Percentiles rank a stretch among this genome's conserved stretches.
Evolutionary conservation across 1,139 yeast genomes (phyloP).

Genomic region (Entelexis paramagnoliae): DNA sequence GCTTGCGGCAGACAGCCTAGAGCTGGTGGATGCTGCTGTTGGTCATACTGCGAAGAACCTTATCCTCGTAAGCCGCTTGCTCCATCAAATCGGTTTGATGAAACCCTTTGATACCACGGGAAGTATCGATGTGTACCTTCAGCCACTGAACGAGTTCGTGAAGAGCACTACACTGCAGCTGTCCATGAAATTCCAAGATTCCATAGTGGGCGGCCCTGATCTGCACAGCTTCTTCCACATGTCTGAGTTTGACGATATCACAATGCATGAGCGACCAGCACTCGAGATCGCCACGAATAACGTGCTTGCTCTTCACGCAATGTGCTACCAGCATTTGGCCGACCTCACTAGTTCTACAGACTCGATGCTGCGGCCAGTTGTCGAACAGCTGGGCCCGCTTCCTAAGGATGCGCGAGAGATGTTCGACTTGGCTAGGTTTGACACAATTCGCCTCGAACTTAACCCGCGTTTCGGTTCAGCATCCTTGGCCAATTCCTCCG

Average conservation of each 20-base stretch:
- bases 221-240: conserved; percentile 53
- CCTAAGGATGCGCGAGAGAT: conserved; percentile 40
- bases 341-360: conserved; percentile 41
- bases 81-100: conserved; percentile 58
- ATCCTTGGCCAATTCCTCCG: conserved; percentile 11
- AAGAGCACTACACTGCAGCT: conserved; percentile 16
- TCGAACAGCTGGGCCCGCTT: conserved; percentile 36
- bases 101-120: conserved; percentile 42
- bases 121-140: conserved; percentile 52
- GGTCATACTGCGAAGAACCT: conserved; percentile 44
- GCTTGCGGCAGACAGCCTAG: conserved; percentile 58
- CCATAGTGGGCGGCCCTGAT: conserved; percentile 48
- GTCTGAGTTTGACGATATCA: conserved; percentile 61
- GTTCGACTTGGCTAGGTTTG: conserved; percentile 34
- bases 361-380: conserved; percentile 40
- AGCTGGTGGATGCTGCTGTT: conserved; percentile 36
- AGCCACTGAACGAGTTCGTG: conserved; percentile 70
- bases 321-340: conserved; percentile 46
- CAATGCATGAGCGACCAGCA: conserved; percentile 55
- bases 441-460: conserved; percentile 35
- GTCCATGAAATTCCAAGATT: conserved; percentile 40
- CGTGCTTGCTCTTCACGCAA: conserved; percentile 51
- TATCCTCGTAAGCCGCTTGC: conserved; percentile 46
- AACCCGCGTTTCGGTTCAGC: conserved; percentile 34
- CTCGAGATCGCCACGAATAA: conserved; percentile 55